Conservation (phyloP, 2,329 filamentous ascomycete species). For the Botryotinia calthae region DNA sequence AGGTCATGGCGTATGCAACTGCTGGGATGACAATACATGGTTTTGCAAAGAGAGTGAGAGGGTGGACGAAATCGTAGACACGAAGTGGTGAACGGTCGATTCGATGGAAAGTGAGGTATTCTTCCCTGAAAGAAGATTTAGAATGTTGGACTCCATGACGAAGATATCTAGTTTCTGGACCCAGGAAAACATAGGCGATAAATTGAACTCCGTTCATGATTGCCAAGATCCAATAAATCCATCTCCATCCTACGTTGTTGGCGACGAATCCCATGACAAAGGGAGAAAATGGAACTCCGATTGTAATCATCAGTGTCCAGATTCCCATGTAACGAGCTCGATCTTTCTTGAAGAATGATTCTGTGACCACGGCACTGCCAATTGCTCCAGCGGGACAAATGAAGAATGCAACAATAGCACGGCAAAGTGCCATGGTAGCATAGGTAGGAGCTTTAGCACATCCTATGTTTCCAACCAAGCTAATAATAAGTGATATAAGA, state of each 20-base stretch:
- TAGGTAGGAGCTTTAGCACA: slow-evolving; percentile 49
- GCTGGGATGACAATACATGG: slow-evolving; percentile 51
- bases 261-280: slow-evolving; percentile 44
- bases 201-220: slow-evolving; percentile 57
- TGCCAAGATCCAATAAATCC: slow-evolving; percentile 42
- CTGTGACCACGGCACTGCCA: slow-evolving; percentile 55
- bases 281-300: slow-evolving; percentile 27
- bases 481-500: slow-evolving; percentile 46
- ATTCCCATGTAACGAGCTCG: slow-evolving; percentile 52
- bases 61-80: slow-evolving; percentile 51
- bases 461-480: slow-evolving; percentile 49
- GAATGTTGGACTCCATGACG: slow-evolving; percentile 28
- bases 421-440: slow-evolving; percentile 47
- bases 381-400: slow-evolving; percentile 51
- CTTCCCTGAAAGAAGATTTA: slow-evolving; percentile 33
- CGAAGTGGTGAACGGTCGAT: slow-evolving; percentile 53
- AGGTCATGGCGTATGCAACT: slow-evolving; percentile 55
- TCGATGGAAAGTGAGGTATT: slow-evolving; percentile 45
- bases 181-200: slow-evolving; percentile 54
- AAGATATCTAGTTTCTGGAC: slow-evolving; percentile 55
- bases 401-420: slow-evolving; percentile 51
- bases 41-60: slow-evolving; percentile 45
- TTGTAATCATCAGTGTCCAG: slow-evolving; percentile 44
- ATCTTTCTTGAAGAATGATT: slow-evolving; percentile 54
- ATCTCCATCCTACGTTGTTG: slow-evolving; percentile 12